A percentile compares a stretch with the other conserved stretches of the same genome.
Conservation (phyloP, 352 stramenopile species). For the Pythium phragmitis region DNA sequence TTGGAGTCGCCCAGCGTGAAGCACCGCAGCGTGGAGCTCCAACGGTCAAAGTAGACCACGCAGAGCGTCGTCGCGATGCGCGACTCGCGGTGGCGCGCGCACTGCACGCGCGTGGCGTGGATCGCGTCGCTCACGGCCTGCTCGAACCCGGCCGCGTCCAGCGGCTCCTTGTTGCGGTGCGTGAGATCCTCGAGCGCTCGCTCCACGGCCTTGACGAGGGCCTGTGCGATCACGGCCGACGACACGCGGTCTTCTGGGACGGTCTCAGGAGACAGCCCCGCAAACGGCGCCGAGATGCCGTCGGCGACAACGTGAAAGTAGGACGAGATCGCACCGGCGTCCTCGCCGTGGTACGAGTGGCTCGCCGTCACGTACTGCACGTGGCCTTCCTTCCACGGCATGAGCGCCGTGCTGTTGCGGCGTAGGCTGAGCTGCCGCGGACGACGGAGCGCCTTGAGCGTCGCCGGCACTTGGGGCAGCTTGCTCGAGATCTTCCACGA, state of each 20-base stretch:
- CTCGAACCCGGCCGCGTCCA: conserved; percentile 49
- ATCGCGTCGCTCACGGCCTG: conserved; percentile 52
- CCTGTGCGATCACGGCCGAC: conserved; percentile 52
- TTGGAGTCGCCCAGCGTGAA: conserved; percentile 85
- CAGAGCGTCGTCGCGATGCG: conserved; percentile 64
- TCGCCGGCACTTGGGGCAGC: conserved; percentile 24
- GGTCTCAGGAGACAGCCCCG: conserved; percentile 28
- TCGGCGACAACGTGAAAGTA: conserved; percentile 84
- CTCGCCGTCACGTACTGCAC: conserved; percentile 44
- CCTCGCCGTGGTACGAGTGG: conserved; percentile 69
- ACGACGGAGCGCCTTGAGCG: conserved; percentile 28
- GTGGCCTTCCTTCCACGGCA: conserved; percentile 26
- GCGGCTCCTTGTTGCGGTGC: conserved; percentile 40
- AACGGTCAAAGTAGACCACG: conserved; percentile 75
- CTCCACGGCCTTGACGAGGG: conserved; percentile 54
- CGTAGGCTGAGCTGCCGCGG: conserved; percentile 21
- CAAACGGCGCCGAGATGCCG: conserved; percentile 68
- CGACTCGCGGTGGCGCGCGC: conserved; percentile 54
- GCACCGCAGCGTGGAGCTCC: conserved; percentile 52
- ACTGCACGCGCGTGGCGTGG: conserved; percentile 54
- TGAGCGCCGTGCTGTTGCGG: conserved; percentile 14
- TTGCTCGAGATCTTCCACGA: conserved; percentile 28
- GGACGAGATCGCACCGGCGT: conserved; percentile 46
- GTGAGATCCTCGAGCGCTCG: conserved; percentile 55
- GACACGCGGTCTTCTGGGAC: conserved; percentile 32